A percentile compares a stretch with the other conserved stretches of the same genome.
These are phyloP conservation scores for Rhypophila decipiens DNA, from an alignment of 495 filamentous ascomycete species.

Conservation along the genomic window DNA sequence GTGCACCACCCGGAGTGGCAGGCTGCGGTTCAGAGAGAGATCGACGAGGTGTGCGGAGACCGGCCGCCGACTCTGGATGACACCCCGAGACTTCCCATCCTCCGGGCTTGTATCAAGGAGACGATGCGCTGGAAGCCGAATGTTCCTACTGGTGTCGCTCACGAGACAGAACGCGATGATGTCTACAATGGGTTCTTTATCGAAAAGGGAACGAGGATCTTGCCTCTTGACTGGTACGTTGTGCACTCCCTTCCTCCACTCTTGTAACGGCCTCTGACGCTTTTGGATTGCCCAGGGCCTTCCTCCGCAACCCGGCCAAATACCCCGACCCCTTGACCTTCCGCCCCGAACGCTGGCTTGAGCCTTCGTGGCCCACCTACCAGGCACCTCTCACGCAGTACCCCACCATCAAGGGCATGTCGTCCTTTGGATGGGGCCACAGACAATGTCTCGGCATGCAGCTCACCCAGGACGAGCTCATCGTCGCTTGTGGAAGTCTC, in stretches of 20 bases:
- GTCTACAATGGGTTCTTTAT: slow-evolving; percentile 39
- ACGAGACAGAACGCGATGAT: slow-evolving; percentile 33
- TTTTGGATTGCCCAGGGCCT: slow-evolving; percentile 25
- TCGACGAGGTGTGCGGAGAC: slow-evolving; percentile 42
- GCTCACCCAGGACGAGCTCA: slow-evolving; percentile 39
- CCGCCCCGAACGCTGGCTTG: slow-evolving; percentile 45
- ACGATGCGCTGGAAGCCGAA: slow-evolving; percentile 50
- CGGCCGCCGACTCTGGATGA: slow-evolving; percentile 39
- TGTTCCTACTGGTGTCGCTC: slow-evolving; percentile 41
- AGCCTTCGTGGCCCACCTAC: slow-evolving; percentile 47
- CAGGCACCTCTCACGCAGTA: slow-evolving; percentile 38
- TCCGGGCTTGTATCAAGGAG: slow-evolving; percentile 46
- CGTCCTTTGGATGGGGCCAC: slow-evolving; percentile 55
- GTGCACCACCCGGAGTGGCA: slow-evolving; percentile 37
- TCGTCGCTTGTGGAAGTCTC: slow-evolving; percentile 38
- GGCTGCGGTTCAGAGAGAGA: slow-evolving; percentile 40
- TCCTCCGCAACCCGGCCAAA: slow-evolving; percentile 34
- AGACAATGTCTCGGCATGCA: slow-evolving; percentile 52
- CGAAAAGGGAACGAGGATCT: slow-evolving; percentile 38
- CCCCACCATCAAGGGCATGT: slow-evolving; percentile 39
- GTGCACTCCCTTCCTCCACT: neutral
- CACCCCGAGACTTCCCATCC: slow-evolving; percentile 30
- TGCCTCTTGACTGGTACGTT: slow-evolving; percentile 44
- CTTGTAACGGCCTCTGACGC: slow-evolving; percentile 6
- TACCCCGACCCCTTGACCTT: slow-evolving; percentile 47